Percentiles rank a stretch among this genome's conserved stretches.
Conservation (phyloP, 345 rosid species). For the Eucalyptus cloeziana region DNA sequence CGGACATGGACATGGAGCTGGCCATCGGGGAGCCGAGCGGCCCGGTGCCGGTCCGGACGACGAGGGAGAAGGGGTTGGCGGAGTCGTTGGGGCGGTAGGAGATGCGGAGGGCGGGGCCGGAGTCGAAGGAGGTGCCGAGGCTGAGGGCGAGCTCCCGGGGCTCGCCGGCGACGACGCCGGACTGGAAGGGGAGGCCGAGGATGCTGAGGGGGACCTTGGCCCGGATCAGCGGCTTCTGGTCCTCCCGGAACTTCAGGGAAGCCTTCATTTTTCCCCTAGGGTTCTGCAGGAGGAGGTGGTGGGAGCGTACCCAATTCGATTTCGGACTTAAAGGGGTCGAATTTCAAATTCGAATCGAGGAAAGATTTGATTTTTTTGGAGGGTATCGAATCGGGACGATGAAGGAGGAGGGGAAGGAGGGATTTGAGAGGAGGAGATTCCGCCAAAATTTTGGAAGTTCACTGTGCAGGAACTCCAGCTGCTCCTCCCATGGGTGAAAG, state of each 20-base stretch:
- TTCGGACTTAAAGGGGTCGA: background rate
- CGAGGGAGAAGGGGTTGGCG: slow-evolving; percentile 76
- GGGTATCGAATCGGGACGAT: background rate
- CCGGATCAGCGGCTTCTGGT: slow-evolving; percentile 65
- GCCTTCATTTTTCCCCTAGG: slow-evolving; percentile 48
- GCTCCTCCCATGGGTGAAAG: background rate
- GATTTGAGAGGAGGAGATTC: background rate
- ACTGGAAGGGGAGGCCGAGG: slow-evolving; percentile 78
- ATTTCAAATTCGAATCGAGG: background rate
- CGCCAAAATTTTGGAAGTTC: background rate
- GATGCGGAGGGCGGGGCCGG: slow-evolving; percentile 74
- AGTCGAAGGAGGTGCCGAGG: slow-evolving; percentile 71
- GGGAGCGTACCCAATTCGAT: background rate
- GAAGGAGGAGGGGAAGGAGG: background rate
- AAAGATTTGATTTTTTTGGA: background rate
- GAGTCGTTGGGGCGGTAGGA: slow-evolving; percentile 92
- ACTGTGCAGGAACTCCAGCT: background rate
- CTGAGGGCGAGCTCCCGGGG: slow-evolving; percentile 69
- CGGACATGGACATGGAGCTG: slow-evolving; percentile 83
- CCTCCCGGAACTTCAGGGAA: slow-evolving; percentile 86
- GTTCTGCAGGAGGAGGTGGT: background rate
- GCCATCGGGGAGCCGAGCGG: slow-evolving; percentile 66
- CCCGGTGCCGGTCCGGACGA: slow-evolving; percentile 81
- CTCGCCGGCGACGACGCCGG: slow-evolving; percentile 86
- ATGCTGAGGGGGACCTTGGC: slow-evolving; percentile 79